Conservation (phyloP, 768 basidiomycete genomes). For the Antrodiella citrinella region DNA sequence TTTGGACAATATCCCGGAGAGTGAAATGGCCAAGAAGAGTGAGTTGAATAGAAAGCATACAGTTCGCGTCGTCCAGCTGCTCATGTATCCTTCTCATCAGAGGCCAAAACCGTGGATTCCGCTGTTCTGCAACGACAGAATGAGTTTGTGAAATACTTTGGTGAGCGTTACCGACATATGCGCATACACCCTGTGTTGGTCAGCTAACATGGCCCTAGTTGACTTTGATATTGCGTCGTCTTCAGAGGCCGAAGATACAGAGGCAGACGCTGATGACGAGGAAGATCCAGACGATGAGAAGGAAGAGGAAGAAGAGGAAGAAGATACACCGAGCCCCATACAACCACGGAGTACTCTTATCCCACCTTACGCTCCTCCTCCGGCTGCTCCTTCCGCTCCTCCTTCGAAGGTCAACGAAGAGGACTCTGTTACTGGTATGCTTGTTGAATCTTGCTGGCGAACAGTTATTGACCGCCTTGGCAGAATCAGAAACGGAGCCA, state of each 20-base stretch:
- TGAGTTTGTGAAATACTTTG: conserved; percentile 1
- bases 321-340: too few relatives aligned
- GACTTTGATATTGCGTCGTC: background rate
- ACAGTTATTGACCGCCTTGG: background rate
- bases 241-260: background rate
- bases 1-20: background rate
- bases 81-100: background rate
- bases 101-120: background rate
- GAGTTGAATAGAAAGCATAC: background rate
- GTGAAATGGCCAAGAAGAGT: background rate
- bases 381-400: background rate
- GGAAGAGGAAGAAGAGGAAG: background rate
- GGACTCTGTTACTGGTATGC: background rate
- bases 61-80: background rate
- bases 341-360: background rate
- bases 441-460: background rate
- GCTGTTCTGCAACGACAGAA: background rate
- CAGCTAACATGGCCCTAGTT: background rate
- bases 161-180: background rate
- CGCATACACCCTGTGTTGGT: background rate
- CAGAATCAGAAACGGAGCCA: conserved; percentile 4
- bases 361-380: background rate
- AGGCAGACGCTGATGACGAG: background rate
- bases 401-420: background rate
- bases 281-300: background rate